Percentiles rank a stretch among this genome's conserved stretches.
Evolutionary conservation across 2,329 filamentous ascomycete genomes (phyloP).

Genomic region (Colletotrichum trifolii): DNA sequence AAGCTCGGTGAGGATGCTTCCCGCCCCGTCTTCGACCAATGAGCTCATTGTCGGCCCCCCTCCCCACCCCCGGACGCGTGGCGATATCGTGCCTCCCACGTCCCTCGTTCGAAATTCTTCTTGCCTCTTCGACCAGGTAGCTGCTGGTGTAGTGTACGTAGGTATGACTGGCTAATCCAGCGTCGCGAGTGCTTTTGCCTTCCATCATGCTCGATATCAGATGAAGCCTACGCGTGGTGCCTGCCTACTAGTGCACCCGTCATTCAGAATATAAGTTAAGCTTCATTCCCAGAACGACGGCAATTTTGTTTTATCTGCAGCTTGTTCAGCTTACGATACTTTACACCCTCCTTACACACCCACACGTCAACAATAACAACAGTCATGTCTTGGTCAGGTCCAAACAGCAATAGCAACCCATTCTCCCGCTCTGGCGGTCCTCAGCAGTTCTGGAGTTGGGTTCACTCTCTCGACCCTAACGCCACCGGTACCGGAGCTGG

Average conservation of each 20-base stretch:
- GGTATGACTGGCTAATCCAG: slow-evolving; percentile 28
- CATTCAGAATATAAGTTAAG: slow-evolving; percentile 14
- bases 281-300: too few relatives aligned
- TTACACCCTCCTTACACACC: neutral
- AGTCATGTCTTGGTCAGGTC: slow-evolving; percentile 36
- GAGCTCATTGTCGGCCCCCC: slow-evolving; percentile 16
- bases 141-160: slow-evolving; percentile 26
- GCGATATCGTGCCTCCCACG: slow-evolving; percentile 33
- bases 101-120: slow-evolving; percentile 35
- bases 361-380: slow-evolving; percentile 1
- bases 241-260: slow-evolving; percentile 14
- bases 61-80: slow-evolving; percentile 34
- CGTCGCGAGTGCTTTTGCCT: slow-evolving; percentile 36
- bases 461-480: slow-evolving; percentile 48
- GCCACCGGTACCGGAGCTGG: slow-evolving; percentile 45
- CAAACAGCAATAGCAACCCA: slow-evolving; percentile 32
- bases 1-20: slow-evolving; percentile 21
- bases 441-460: slow-evolving; percentile 43
- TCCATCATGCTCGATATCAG: slow-evolving; percentile 29
- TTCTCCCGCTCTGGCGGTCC: slow-evolving; percentile 20
- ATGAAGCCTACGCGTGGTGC: slow-evolving; percentile 32
- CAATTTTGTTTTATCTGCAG: neutral
- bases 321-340: slow-evolving; percentile 13
- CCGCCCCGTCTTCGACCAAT: slow-evolving; percentile 31
- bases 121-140: slow-evolving; percentile 22